phyloP scores from a whole-genome alignment of 768 basidiomycete genomes.

The Kwoniella europaea region DNA sequence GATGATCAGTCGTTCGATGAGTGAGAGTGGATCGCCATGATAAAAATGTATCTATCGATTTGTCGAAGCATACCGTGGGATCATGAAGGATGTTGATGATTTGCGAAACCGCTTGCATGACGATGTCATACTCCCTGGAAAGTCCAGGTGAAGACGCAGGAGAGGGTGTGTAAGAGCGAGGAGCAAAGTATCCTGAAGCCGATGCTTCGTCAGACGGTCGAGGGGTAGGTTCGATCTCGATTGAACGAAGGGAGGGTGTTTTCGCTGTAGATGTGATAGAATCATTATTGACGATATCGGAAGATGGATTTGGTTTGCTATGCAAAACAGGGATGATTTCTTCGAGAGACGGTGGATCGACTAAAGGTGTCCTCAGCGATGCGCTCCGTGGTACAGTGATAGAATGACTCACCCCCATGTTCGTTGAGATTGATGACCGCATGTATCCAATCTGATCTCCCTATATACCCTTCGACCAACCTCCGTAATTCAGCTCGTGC shows the following conservation, averaged over 20 bases:
- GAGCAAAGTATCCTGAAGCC: constrained; percentile 19
- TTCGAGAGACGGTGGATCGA: background rate
- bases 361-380: background rate
- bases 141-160: constrained; percentile 11
- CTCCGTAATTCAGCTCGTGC: constrained; percentile 20
- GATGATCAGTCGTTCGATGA: background rate
- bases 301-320: background rate
- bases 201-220: constrained; percentile 13
- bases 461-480: constrained; percentile 29
- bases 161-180: constrained; percentile 12
- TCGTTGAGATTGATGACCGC: constrained; percentile 12
- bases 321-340: background rate
- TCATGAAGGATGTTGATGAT: background rate
- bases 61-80: background rate
- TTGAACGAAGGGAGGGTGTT: background rate
- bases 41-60: constrained; percentile 19
- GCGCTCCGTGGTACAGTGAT: too few relatives aligned
- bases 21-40: constrained; percentile 8
- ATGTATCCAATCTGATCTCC: constrained; percentile 31
- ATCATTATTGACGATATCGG: background rate
- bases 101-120: background rate
- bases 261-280: background rate
- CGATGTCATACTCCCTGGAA: background rate
- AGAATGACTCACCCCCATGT: constrained; percentile 13
- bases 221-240: constrained; percentile 26